phyloP scores from a whole-genome alignment of 2,329 filamentous ascomycete species.

The Trichoderma lentiforme region DNA sequence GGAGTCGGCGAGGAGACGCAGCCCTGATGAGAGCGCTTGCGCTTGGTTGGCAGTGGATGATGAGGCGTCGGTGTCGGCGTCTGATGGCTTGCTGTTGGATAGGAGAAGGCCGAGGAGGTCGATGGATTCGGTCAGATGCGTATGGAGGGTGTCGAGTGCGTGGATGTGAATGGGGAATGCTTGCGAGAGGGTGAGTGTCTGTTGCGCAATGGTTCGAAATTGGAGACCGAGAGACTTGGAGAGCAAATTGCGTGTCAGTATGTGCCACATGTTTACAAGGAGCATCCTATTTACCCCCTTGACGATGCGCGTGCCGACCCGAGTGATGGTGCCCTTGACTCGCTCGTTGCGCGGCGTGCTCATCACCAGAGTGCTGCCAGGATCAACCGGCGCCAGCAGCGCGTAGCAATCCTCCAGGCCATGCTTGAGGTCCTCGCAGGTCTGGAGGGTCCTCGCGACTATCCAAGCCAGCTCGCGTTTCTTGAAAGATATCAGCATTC shows the following conservation, averaged over 20 bases:
- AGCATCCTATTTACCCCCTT: constrained; percentile 66
- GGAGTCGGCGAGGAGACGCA: constrained; percentile 54
- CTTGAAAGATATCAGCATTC: constrained; percentile 37
- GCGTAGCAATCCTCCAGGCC: constrained; percentile 87
- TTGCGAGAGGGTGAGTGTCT: constrained; percentile 48
- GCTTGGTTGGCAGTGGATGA: constrained; percentile 47
- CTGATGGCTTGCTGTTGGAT: constrained; percentile 27
- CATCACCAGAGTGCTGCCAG: constrained; percentile 83
- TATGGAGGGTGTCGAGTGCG: constrained; percentile 68
- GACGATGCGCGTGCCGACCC: constrained; percentile 84
- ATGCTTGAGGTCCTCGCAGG: constrained; percentile 50
- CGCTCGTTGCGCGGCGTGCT: constrained; percentile 83
- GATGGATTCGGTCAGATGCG: constrained; percentile 77
- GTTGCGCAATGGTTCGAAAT: constrained; percentile 61
- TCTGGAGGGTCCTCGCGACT: constrained; percentile 46
- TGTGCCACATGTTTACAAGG: background rate
- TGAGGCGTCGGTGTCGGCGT: constrained; percentile 44
- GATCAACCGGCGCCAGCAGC: constrained; percentile 78
- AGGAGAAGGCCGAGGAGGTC: constrained; percentile 78
- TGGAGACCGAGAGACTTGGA: constrained; percentile 70
- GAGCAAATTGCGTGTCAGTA: background rate
- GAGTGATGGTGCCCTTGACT: constrained; percentile 88
- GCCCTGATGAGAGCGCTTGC: constrained; percentile 55
- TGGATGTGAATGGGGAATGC: constrained; percentile 56
- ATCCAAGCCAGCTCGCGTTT: constrained; percentile 55